phyloP scores from a whole-genome alignment of 306 rosid species.

The Betula pendula region DNA sequence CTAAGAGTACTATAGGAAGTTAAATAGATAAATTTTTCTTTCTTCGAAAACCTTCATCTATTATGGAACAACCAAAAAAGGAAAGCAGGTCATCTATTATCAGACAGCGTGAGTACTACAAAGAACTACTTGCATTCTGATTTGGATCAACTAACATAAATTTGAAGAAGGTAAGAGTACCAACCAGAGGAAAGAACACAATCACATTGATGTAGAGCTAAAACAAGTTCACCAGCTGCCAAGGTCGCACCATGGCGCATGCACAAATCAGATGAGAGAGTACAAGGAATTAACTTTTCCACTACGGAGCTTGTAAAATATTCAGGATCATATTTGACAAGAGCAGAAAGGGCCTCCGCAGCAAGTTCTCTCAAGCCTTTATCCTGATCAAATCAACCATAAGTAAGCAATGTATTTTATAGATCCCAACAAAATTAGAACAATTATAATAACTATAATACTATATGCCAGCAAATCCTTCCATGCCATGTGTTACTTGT shows the following conservation, averaged over 20 bases:
- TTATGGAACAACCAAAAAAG: background rate
- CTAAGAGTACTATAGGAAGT: background rate
- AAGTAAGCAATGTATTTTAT: conserved; percentile 25
- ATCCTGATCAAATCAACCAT: conserved; percentile 59
- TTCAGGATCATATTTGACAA: conserved; percentile 76
- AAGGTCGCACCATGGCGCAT: conserved; percentile 93
- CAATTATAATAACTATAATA: background rate
- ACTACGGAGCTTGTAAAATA: conserved; percentile 59
- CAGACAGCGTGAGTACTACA: background rate
- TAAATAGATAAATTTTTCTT: background rate
- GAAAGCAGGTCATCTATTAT: background rate
- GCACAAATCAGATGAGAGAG: conserved; percentile 94
- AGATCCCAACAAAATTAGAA: conserved; percentile 24
- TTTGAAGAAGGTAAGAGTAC: conserved; percentile 31
- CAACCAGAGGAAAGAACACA: conserved; percentile 67
- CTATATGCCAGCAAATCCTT: background rate
- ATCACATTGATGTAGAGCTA: conserved; percentile 65
- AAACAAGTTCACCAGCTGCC: conserved; percentile 83
- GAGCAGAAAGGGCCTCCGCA: conserved; percentile 78
- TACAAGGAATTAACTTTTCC: conserved; percentile 78
- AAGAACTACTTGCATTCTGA: background rate
- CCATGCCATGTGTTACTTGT: background rate
- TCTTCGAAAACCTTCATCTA: background rate
- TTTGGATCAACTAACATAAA: conserved; percentile 18
- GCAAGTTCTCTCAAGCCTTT: conserved; percentile 96